Evolutionary conservation across 2,329 filamentous ascomycete species (phyloP).

Genomic region (Penicillium sp.): DNA sequence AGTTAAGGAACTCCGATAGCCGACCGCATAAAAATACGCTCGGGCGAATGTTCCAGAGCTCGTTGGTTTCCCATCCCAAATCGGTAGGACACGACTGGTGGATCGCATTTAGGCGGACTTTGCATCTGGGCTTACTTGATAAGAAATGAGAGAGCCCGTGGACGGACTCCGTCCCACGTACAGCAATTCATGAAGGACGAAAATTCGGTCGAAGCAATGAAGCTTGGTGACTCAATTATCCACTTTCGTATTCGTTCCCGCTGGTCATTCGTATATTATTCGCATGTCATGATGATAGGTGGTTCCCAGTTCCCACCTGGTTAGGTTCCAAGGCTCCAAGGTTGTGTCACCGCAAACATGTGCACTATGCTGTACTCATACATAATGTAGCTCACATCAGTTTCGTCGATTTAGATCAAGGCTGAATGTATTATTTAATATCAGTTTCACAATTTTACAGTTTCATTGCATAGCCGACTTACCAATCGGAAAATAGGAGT

Average conservation of each 20-base stretch:
- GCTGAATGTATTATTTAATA: no score
- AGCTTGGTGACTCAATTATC: background rate
- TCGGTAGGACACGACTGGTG: background rate
- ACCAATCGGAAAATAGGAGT: background rate
- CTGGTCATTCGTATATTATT: background rate
- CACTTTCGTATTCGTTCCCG: slow-evolving; percentile 4
- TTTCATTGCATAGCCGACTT: no score
- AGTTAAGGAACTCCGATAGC: background rate
- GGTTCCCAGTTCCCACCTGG: no score
- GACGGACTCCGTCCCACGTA: background rate
- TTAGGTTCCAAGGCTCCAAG: no score
- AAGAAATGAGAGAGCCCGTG: background rate
- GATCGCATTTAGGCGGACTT: background rate
- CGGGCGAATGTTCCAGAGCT: slow-evolving; percentile 2
- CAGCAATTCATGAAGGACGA: background rate
- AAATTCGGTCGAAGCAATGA: background rate
- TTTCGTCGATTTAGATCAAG: no score
- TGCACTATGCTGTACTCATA: background rate
- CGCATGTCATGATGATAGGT: no score
- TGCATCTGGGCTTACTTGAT: background rate
- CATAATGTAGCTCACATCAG: no score
- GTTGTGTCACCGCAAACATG: background rate
- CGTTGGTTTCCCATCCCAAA: background rate
- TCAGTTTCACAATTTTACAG: no score
- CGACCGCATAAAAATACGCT: slow-evolving; percentile 3